Evolutionary conservation across 176 grass and related monocot genomes (phyloP).

Genomic region (Metroxylon sagu): DNA sequence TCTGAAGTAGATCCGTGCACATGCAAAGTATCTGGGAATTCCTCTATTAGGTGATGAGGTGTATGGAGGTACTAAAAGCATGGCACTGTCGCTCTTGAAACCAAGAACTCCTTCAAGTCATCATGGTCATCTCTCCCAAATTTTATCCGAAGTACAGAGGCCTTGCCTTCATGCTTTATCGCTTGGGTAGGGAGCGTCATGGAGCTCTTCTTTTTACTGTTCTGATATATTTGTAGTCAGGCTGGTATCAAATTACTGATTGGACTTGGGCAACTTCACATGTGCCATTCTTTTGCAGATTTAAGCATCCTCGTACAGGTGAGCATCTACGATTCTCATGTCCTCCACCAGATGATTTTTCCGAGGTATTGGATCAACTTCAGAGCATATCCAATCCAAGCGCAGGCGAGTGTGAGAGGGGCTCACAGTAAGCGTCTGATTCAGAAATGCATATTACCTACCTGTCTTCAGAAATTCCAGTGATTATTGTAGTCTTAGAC

Average conservation of each 20-base stretch:
- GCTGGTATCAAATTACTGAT: no score
- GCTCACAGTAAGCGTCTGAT: no score
- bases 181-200: conserved; percentile 47
- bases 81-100: conserved; percentile 61
- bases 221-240: no score
- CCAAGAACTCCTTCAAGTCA: conserved; percentile 38
- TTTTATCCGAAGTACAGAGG: conserved; percentile 60
- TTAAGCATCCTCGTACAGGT: conserved; percentile 69
- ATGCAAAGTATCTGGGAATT: conserved; percentile 75
- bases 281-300: conserved; percentile 32
- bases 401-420: neutral
- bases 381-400: conserved; percentile 7
- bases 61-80: conserved; percentile 80
- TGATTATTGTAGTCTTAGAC: no score
- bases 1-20: conserved; percentile 54
- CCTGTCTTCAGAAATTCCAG: no score
- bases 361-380: conserved; percentile 39
- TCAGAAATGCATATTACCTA: no score
- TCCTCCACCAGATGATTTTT: conserved; percentile 67
- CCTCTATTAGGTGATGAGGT: conserved; percentile 83
- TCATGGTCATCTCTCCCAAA: conserved; percentile 31
- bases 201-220: neutral
- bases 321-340: conserved; percentile 64
- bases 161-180: conserved; percentile 86
- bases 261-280: neutral